Percentiles rank a stretch among this genome's conserved stretches.
These are phyloP conservation scores for Debaryomyces singareniensis DNA, from an alignment of 1,139 yeast species.

Conservation along the genomic window DNA sequence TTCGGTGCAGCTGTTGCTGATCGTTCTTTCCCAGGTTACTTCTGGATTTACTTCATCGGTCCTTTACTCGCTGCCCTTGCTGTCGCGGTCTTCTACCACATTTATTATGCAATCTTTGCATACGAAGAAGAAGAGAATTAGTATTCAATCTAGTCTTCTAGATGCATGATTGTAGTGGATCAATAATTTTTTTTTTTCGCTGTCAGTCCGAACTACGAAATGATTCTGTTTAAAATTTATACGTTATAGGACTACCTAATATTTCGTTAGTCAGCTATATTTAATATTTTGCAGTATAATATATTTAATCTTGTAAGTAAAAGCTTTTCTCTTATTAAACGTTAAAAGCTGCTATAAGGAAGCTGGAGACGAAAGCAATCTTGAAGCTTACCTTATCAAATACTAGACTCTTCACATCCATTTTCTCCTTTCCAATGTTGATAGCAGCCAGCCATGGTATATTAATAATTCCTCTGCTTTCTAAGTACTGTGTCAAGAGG, in stretches of 20 bases:
- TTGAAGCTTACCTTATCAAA: slow-evolving; percentile 64
- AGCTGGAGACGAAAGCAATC: slow-evolving; percentile 50
- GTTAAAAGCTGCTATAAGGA: slow-evolving; percentile 60
- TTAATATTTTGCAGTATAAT: too few species aligned
- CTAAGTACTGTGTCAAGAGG: slow-evolving; percentile 51
- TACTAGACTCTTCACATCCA: slow-evolving; percentile 47
- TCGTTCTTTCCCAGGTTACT: slow-evolving; percentile 68
- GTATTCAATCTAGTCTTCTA: too few species aligned
- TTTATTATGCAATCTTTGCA: neutral
- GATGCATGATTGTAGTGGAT: too few species aligned
- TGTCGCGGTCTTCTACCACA: slow-evolving; percentile 36
- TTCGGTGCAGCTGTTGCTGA: slow-evolving; percentile 81
- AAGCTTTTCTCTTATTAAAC: too few species aligned
- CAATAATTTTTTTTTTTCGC: too few species aligned
- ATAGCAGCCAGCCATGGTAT: slow-evolving; percentile 44
- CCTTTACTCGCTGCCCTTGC: slow-evolving; percentile 61
- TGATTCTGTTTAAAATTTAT: too few species aligned
- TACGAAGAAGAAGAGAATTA: too few species aligned
- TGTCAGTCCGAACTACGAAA: too few species aligned
- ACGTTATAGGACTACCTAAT: too few species aligned
- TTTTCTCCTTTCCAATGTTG: slow-evolving; percentile 37
- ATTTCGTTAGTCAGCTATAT: too few species aligned
- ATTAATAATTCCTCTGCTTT: slow-evolving; percentile 48
- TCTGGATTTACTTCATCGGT: slow-evolving; percentile 93
- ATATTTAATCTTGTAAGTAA: too few species aligned